These are phyloP conservation scores for Suillus placidus DNA, from an alignment of 768 basidiomycete genomes.

Conservation along the genomic window DNA sequence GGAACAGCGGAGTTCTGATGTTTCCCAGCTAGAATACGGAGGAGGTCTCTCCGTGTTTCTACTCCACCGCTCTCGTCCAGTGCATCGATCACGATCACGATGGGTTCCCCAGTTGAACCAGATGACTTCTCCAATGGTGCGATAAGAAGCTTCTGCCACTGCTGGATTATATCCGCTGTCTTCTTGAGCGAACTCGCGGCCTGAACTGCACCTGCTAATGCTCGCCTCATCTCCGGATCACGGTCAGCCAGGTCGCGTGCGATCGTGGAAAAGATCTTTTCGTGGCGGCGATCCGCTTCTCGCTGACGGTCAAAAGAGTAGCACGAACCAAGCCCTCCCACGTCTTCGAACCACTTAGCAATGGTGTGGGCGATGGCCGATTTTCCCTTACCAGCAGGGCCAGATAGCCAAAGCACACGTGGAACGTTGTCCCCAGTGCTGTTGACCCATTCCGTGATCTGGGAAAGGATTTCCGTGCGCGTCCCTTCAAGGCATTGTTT, in stretches of 20 bases:
- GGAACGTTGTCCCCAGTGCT: too few species aligned
- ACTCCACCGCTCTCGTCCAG: constrained; percentile 20
- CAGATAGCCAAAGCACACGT: too few species aligned
- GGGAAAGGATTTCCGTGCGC: too few species aligned
- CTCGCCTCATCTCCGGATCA: neutral
- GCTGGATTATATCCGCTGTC: neutral
- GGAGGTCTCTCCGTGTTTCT: constrained; percentile 2
- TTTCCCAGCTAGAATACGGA: neutral
- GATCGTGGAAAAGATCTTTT: constrained; percentile 20
- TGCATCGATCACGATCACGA: constrained; percentile 30
- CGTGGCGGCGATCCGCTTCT: too few species aligned
- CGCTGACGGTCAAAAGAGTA: too few species aligned
- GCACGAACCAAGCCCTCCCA: too few species aligned
- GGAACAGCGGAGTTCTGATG: neutral
- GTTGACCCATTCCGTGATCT: too few species aligned
- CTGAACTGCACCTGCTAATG: neutral
- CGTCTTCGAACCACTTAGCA: too few species aligned
- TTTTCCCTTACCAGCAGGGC: too few species aligned
- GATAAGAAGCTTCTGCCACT: constrained; percentile 5
- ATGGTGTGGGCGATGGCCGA: too few species aligned
- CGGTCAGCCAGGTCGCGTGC: constrained; percentile 21
- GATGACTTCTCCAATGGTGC: neutral
- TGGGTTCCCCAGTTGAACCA: neutral
- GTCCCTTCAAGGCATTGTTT: too few species aligned
- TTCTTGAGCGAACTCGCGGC: neutral